These are phyloP conservation scores for Phytophthora agathidicida DNA, from an alignment of 352 stramenopile genomes.

Conservation along the genomic window DNA sequence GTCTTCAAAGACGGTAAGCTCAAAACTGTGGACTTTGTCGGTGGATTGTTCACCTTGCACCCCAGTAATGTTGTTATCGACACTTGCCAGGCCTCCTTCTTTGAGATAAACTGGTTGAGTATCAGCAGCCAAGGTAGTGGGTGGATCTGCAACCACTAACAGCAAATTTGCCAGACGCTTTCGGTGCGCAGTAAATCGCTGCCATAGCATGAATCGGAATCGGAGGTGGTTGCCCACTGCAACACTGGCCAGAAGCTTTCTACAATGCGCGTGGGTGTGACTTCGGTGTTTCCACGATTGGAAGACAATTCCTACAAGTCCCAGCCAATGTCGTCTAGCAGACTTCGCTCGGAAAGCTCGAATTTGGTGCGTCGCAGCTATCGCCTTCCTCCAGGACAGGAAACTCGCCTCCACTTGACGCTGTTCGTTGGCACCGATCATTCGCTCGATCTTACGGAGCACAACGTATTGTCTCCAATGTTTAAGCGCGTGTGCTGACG, in stretches of 20 bases:
- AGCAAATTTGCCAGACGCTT: conserved; percentile 37
- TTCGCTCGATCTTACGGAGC: conserved; percentile 53
- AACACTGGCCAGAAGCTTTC: conserved; percentile 43
- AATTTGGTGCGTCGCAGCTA: conserved; percentile 24
- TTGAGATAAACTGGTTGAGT: neutral
- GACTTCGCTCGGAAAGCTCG: conserved; percentile 26
- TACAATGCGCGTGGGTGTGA: conserved; percentile 30
- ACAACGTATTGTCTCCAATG: conserved; percentile 54
- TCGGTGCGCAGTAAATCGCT: conserved; percentile 37
- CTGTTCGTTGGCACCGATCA: conserved; percentile 40
- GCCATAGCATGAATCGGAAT: conserved; percentile 65
- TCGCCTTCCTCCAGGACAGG: conserved; percentile 49
- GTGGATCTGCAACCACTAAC: conserved; percentile 14
- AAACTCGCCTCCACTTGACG: conserved; percentile 33
- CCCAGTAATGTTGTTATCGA: too few relatives aligned
- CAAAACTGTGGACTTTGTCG: neutral
- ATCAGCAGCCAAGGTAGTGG: neutral
- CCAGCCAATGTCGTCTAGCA: conserved; percentile 4
- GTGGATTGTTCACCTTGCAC: neutral
- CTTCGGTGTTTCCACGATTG: conserved; percentile 42
- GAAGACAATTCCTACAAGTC: conserved; percentile 27
- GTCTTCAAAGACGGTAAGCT: neutral
- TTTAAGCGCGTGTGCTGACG: conserved; percentile 7
- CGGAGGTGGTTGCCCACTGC: conserved; percentile 41
- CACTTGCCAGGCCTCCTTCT: neutral